Evolutionary conservation across 2,329 filamentous ascomycete species (phyloP), one percentile per base, ranked within the genome.

Genomic region (Colletotrichum magnum): DNA sequence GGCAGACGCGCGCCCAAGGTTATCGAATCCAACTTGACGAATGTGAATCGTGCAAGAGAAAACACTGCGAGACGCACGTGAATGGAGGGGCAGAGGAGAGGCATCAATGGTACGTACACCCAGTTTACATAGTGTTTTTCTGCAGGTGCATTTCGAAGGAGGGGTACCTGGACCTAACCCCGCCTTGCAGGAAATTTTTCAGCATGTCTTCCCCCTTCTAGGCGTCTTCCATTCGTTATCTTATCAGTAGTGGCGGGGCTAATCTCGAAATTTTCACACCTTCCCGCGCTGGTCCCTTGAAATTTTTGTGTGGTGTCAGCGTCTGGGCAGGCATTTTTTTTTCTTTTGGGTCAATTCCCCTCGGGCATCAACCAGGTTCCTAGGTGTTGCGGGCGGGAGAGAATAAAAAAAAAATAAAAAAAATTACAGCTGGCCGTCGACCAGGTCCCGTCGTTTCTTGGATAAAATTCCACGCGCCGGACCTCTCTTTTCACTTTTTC

Each of bases 201-300:
- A 26, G 39, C 21, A 32, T 48, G 26, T 52, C 43, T 32, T 28
- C 28, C 21, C 21, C 54, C 28, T 60, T 53, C 32, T 39, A 47
- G 32, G 26, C 45, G 16, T n/a, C 54, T 57, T 47, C 43, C 7
- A 47, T 53, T 43, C 58, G 57, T 71, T 71, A 71, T 71, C 69
- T 71, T 71, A 71, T 71, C 69, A 56, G n/a, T 7, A 1, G 12
- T 56, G 48, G 69, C 61, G 69, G 69, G 67, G 69, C 66, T 57
- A 24, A 59, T 62, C 66, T 65, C 66, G 67, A 71, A 71, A 70
- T 71, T 71, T 71, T 71, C 67, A 36, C 32, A 36, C 10, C 10
- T 36, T 36, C 32, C 32, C 32, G 61, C 56, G 41, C 36, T 66
- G 62, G 67, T 69, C 67, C 66, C 67, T 52, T 69, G 57, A 54